These are phyloP conservation scores for Zygosaccharomyces siamensis DNA, from an alignment of 805 yeast genomes.

Conservation along the genomic window DNA sequence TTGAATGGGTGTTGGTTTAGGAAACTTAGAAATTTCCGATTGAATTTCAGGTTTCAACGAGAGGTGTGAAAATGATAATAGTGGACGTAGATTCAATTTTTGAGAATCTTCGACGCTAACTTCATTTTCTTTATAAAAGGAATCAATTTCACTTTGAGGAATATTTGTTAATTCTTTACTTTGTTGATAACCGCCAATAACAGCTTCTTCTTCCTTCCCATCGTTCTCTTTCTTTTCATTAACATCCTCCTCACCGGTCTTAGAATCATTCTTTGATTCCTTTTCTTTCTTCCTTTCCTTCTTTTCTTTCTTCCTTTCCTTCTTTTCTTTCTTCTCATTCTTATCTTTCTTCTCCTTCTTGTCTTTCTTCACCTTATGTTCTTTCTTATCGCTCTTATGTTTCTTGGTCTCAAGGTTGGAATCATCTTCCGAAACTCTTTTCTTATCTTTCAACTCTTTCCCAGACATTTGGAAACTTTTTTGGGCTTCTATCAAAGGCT, in stretches of 20 bases:
- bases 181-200: constrained; percentile 35
- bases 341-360: constrained; percentile 34
- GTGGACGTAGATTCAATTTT: constrained; percentile 54
- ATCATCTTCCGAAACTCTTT: constrained; percentile 37
- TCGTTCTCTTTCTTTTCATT: constrained; percentile 25
- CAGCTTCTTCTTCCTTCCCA: constrained; percentile 12
- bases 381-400: constrained; percentile 35
- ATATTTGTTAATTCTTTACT: constrained; percentile 38
- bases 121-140: constrained; percentile 64
- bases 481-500: background rate
- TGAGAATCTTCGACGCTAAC: constrained; percentile 72
- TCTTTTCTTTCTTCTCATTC: constrained; percentile 35
- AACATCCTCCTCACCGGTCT: constrained; percentile 30
- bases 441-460: constrained; percentile 38
- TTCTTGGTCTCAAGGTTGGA: constrained; percentile 27
- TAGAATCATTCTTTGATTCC: constrained; percentile 32
- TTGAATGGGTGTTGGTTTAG: constrained; percentile 94
- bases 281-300: constrained; percentile 27
- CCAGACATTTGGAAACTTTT: constrained; percentile 28
- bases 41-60: constrained; percentile 52
- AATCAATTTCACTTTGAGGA: constrained; percentile 53
- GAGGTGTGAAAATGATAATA: constrained; percentile 61
- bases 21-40: constrained; percentile 62
- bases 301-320: constrained; percentile 32
- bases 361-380: constrained; percentile 33